Evolutionary conservation across 2,329 filamentous ascomycete species (phyloP), one percentile per base, ranked within the genome.

Genomic region (Endocalyx cinctus): DNA sequence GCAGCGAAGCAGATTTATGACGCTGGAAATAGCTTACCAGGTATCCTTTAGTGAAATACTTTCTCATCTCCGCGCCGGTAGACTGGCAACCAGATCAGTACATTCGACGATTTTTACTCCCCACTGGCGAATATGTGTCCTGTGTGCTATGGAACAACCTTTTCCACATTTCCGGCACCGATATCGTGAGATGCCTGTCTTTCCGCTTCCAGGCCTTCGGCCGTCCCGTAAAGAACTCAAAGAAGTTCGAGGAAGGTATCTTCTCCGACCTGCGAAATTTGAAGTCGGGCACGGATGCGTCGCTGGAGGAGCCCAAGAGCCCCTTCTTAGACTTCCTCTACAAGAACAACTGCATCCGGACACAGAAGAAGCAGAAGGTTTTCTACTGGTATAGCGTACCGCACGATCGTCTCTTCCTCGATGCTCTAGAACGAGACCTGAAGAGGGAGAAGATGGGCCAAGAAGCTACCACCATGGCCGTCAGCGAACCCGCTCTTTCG

Each of bases 381-480:
- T 98, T 98, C 58, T 98, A 97, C 70, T 98, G 92, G 92, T 98
- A 97, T 68, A 96, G 89, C 69, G 92, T 98, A 29, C 92, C 92
- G 2, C 92, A 98, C 62, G 92, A 98, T 65, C 81, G 92, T 34
- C 79, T 98, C 32, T 98, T 98, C 67, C 82, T 98, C 49, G 92
- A 98, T 68, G 92, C 92, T 25, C 72, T 98, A 51, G 92, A 98
- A 74, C 84, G 92, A 46, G 92, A 98, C 58, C 68, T 98, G 58
- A 98, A 98, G 80, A 81, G 92, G 57, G 92, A 98, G 69, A 98
- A 98, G 78, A 97, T 97, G 90, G 84, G 85, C 47, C 92, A 98
- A 66, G 92, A 98, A 67, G 87, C 92, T 37, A 98, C 55, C 32
- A 98, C 92, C 12, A 82, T 95, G 51, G 92, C 92, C 34, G 88